phyloP scores from a whole-genome alignment of 371 early-diverging fungal genomes.

The Nematocida sp. region DNA sequence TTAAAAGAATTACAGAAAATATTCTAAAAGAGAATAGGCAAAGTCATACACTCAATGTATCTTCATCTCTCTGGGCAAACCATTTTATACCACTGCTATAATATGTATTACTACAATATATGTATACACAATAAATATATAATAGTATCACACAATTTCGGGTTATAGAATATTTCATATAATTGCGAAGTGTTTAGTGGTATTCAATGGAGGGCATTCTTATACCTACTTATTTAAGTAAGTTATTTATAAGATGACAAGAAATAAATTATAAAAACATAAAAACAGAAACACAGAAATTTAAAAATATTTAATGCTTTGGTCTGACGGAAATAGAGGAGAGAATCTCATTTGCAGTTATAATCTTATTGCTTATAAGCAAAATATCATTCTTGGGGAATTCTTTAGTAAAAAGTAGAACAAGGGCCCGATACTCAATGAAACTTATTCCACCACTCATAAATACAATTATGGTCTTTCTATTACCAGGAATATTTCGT shows the following conservation, averaged over 20 bases:
- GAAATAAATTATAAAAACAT: too few species aligned
- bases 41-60: background rate
- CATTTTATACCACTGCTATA: too few species aligned
- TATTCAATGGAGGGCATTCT: too few species aligned
- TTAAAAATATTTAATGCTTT: too few species aligned
- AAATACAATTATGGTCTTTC: constrained; percentile 59
- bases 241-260: too few species aligned
- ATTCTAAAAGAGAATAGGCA: background rate
- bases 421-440: constrained; percentile 62
- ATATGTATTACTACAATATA: too few species aligned
- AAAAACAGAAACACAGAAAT: too few species aligned
- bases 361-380: constrained; percentile 26
- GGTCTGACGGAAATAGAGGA: background rate
- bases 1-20: constrained; percentile 10
- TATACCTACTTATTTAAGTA: too few species aligned
- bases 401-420: constrained; percentile 8
- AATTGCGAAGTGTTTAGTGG: too few species aligned
- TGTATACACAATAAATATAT: too few species aligned
- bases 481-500: constrained; percentile 22
- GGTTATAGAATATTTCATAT: too few species aligned
- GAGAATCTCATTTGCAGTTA: constrained; percentile 14
- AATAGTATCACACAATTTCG: too few species aligned
- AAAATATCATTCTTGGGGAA: constrained; percentile 33
- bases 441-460: constrained; percentile 65
- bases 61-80: constrained; percentile 3